phyloP scores from a whole-genome alignment of 2,329 filamentous ascomycete genomes.

The Stachybotrys echinatus region DNA sequence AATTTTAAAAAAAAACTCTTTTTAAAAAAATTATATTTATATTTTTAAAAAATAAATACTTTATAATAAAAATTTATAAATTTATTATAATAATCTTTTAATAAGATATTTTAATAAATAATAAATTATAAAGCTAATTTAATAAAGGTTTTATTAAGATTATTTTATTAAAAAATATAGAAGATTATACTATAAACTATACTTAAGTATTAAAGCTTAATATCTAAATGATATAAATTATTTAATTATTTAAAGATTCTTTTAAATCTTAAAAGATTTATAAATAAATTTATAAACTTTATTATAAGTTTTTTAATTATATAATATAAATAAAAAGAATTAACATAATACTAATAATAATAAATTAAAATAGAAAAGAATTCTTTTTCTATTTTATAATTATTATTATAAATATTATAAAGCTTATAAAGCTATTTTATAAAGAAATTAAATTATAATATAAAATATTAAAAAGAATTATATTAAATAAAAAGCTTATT shows the following conservation, averaged over 20 bases:
- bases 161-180: not conserved
- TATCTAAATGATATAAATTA: constrained; percentile 1
- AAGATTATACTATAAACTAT: not conserved
- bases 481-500: too few relatives aligned
- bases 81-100: constrained; percentile 7
- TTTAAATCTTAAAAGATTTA: not conserved
- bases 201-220: not conserved
- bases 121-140: not conserved
- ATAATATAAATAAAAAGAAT: constrained; percentile 1
- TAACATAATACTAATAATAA: constrained; percentile 2
- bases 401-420: not conserved
- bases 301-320: constrained; percentile 1
- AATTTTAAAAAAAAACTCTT: not conserved
- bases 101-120: constrained; percentile 1
- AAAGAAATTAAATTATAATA: not conserved
- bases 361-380: not conserved
- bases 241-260: not conserved
- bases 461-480: too few relatives aligned
- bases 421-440: not conserved
- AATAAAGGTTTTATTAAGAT: constrained; percentile 1
- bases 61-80: not conserved
- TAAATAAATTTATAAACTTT: not conserved
- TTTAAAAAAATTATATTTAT: not conserved
- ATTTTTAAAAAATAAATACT: not conserved
- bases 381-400: not conserved